A percentile compares a stretch with the other conserved stretches of the same genome.
These are phyloP conservation scores for Mycena floridula DNA, from an alignment of 768 basidiomycete genomes.

Conservation along the genomic window DNA sequence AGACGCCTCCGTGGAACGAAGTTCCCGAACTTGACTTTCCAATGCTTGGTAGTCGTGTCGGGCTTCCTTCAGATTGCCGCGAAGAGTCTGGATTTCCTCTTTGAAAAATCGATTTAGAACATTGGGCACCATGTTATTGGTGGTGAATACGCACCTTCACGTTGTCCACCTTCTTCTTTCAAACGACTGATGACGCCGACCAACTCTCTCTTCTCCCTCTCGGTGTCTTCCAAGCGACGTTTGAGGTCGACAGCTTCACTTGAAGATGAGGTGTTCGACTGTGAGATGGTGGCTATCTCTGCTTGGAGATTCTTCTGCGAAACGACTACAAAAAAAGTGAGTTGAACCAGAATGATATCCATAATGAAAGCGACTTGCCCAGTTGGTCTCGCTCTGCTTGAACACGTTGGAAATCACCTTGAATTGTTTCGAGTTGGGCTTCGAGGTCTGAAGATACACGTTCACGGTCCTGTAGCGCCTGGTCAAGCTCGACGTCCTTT, in stretches of 20 bases:
- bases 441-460: conserved; percentile 53
- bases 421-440: conserved; percentile 38
- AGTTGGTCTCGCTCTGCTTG: conserved; percentile 64
- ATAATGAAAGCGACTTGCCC: conserved; percentile 34
- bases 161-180: conserved; percentile 67
- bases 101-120: conserved; percentile 8
- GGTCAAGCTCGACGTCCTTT: conserved; percentile 81
- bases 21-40: conserved; percentile 65
- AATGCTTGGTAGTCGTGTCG: conserved; percentile 66
- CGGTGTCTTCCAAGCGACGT: conserved; percentile 63
- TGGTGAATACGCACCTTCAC: conserved; percentile 53
- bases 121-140: conserved; percentile 1
- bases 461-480: conserved; percentile 76
- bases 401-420: conserved; percentile 47
- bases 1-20: conserved; percentile 69
- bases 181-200: conserved; percentile 77
- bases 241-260: conserved; percentile 53
- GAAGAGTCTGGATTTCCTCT: conserved; percentile 72
- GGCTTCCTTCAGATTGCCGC: conserved; percentile 64
- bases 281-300: conserved; percentile 51
- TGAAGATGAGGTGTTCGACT: conserved; percentile 56
- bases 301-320: conserved; percentile 43
- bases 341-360: conserved; percentile 13
- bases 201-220: conserved; percentile 88
- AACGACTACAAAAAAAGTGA: conserved; percentile 27